Base-by-base conservation (phyloP, 495 filamentous ascomycete species). In the Annulohypoxylon nitens region DNA sequence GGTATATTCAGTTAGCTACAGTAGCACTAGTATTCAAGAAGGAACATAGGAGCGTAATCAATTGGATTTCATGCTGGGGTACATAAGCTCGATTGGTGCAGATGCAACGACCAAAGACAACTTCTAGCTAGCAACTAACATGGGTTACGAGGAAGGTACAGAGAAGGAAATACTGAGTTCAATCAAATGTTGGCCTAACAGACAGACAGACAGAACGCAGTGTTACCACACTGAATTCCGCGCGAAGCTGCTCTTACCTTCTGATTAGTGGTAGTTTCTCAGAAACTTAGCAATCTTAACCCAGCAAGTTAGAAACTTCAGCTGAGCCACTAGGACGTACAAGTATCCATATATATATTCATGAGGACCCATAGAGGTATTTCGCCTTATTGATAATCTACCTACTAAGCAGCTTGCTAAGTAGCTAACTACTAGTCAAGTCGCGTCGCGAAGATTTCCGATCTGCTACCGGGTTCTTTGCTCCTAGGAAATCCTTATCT, bases 31-130 rank as follows among this genome's bases (percentile, higher is more conserved):
- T 50, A 34, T 60, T 60, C 23, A 30, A 20, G 55, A 60, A 43
- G 3, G 45, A 47, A 25, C n/a, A 36, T 58, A 33, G 3, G 36
- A 47, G 16, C n/a, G 45, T 58, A 47, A 45, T 43, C 59, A 50
- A 73, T 73, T 73, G 64, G 64, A 64, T 33, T 45, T 14, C n/a
- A 16, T 26, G 30, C 33, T 39, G 61, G 45, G 36, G 54, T 47
- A 20, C 43, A 47, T 47, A 47, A 63, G 26, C 61, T 65, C 45
- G 59, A 64, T 59, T 69, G 51, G 60, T 70, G 41, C 51, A 64
- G 23, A 9, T 41, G 59, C 51, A 25, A 64, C 65, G 45, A 43
- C 45, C 45, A 68, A 68, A 36, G 50, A 53, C 23, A 8, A 14
- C 18, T 53, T 30, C 48, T 30, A 11, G 20, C 23, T 12, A 39